Conservation (phyloP, 1,284 basidiomycete species). For the Rhizoctonia solani region DNA sequence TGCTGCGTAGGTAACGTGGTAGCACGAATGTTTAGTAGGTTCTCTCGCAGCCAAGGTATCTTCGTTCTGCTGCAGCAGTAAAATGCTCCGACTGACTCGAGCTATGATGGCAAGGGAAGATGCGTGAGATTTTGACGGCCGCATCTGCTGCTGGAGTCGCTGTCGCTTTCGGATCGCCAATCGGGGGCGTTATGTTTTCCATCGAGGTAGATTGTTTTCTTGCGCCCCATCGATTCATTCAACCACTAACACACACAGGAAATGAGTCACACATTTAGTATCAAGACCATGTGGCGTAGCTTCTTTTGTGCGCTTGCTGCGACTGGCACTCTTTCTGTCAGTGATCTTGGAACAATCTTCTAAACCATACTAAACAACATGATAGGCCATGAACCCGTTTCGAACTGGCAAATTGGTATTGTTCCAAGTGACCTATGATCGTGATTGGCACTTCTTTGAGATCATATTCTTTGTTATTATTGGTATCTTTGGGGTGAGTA, state of each 20-base stretch:
- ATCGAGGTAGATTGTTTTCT: conserved; percentile 51
- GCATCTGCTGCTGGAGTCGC: conserved; percentile 97
- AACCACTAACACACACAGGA: conserved; percentile 59
- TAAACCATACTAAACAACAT: not conserved
- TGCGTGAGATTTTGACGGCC: conserved; percentile 93
- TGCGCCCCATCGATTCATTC: not conserved
- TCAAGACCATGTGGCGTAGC: conserved; percentile 97
- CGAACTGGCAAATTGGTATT: conserved; percentile 96
- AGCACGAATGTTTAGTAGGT: conserved; percentile 78
- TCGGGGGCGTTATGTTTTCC: conserved; percentile 93
- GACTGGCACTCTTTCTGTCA: conserved; percentile 90
- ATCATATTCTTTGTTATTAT: conserved; percentile 94
- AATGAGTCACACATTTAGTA: conserved; percentile 97
- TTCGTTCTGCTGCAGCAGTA: too few relatives aligned
- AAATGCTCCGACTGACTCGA: too few relatives aligned
- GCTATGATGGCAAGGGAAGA: conserved; percentile 84
- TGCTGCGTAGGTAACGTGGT: conserved; percentile 92
- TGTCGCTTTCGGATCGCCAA: conserved; percentile 96
- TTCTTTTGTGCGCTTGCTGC: conserved; percentile 97
- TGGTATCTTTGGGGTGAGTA: conserved; percentile 88
- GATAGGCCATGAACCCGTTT: conserved; percentile 95
- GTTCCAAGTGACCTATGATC: conserved; percentile 96
- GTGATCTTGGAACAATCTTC: conserved; percentile 45
- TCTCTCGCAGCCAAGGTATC: conserved; percentile 88
- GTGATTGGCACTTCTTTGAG: conserved; percentile 99